Percentiles rank a stretch among this genome's conserved stretches.
These are phyloP conservation scores for Polyrhizophydium stewartii DNA, from an alignment of 371 early-diverging fungal genomes.

Conservation along the genomic window DNA sequence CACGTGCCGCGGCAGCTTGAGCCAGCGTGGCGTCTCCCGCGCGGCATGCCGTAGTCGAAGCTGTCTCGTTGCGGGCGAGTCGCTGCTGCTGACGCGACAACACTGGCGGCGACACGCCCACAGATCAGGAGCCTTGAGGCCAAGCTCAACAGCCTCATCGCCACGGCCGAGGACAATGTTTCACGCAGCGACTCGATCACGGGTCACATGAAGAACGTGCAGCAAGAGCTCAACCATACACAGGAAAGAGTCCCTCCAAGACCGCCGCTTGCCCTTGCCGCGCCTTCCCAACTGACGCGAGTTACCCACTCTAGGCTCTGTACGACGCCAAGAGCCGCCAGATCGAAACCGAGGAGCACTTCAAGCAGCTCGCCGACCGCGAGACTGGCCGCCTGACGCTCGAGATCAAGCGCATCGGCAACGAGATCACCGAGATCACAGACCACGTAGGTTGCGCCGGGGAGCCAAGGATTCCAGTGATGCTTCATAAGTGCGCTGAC, in stretches of 20 bases:
- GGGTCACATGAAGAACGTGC: conserved; percentile 48
- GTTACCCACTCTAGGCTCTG: conserved; percentile 24
- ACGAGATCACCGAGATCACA: conserved; percentile 33
- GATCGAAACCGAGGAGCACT: conserved; percentile 54
- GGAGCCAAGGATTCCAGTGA: not conserved
- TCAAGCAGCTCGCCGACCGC: conserved; percentile 49
- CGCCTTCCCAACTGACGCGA: too few species aligned
- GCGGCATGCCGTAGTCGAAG: too few species aligned
- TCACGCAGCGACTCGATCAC: conserved; percentile 36
- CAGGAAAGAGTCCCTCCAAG: conserved; percentile 19
- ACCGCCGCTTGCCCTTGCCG: not conserved
- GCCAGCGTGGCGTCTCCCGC: too few species aligned
- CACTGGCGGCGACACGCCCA: not conserved
- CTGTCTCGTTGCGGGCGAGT: too few species aligned
- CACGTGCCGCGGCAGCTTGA: too few species aligned
- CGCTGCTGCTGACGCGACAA: too few species aligned
- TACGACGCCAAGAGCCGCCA: conserved; percentile 48
- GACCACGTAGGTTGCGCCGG: conserved; percentile 34
- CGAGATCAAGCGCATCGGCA: conserved; percentile 42
- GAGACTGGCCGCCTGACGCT: conserved; percentile 39
- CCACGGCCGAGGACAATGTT: conserved; percentile 39
- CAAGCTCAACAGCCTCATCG: conserved; percentile 22
- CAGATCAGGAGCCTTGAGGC: conserved; percentile 14
- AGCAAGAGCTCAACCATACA: conserved; percentile 44
- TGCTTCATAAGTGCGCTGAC: too few species aligned